Conservation (phyloP, 2,329 filamentous ascomycete genomes). For the Didymella pomorum region DNA sequence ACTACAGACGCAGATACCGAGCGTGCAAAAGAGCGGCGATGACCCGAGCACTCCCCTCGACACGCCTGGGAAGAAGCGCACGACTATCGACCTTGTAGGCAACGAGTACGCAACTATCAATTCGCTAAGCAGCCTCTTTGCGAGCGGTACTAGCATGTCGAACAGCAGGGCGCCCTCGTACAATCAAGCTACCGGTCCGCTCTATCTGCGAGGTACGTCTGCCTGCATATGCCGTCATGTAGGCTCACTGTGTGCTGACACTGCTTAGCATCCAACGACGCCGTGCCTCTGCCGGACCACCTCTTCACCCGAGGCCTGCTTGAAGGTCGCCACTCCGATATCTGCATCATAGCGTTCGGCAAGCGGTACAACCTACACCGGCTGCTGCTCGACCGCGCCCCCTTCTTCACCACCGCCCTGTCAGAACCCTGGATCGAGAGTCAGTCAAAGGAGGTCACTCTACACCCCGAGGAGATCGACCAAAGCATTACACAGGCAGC, state of each 20-base stretch:
- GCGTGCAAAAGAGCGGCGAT: constrained; percentile 59
- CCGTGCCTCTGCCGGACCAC: constrained; percentile 58
- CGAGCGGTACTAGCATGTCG: constrained; percentile 49
- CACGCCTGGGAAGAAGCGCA: constrained; percentile 33
- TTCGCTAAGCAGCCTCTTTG: constrained; percentile 56
- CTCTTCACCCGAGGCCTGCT: constrained; percentile 62
- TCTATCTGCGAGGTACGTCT: constrained; percentile 44
- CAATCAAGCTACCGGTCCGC: constrained; percentile 46
- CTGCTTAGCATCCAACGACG: constrained; percentile 43
- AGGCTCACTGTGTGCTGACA: constrained; percentile 25
- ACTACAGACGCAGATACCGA: constrained; percentile 48
- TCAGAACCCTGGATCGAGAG: constrained; percentile 66
- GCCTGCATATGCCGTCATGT: neutral
- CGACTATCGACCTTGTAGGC: constrained; percentile 38
- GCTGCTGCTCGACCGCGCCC: constrained; percentile 63
- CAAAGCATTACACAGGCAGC: constrained; percentile 60
- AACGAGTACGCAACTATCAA: constrained; percentile 53
- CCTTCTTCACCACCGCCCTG: constrained; percentile 63
- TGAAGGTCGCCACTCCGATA: constrained; percentile 62
- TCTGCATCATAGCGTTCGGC: constrained; percentile 62
- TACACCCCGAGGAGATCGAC: constrained; percentile 64
- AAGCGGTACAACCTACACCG: constrained; percentile 62
- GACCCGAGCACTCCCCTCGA: constrained; percentile 56
- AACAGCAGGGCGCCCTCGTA: constrained; percentile 55
- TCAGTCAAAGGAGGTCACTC: constrained; percentile 59